A percentile compares a stretch with the other conserved stretches of the same genome.
Conservation (phyloP, 2,329 filamentous ascomycete genomes). For the Penicillium occitanis region DNA sequence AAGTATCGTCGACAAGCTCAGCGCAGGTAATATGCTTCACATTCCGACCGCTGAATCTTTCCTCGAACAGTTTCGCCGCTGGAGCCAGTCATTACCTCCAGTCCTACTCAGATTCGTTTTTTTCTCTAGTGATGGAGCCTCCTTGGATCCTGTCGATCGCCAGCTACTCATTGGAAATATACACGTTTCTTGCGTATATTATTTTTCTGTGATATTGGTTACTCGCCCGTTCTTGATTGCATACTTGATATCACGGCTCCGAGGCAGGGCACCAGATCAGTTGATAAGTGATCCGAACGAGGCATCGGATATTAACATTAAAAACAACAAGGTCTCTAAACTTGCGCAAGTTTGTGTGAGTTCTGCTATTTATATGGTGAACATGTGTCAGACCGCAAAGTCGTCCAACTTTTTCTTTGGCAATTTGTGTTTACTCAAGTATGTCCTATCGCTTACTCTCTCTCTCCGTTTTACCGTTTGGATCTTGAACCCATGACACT, state of each 20-base stretch:
- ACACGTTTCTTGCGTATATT: background rate
- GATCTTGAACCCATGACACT: too few species aligned
- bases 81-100: background rate
- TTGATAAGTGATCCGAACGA: background rate
- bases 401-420: background rate
- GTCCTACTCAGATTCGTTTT: background rate
- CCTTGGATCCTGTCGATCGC: background rate
- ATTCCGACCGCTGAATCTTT: background rate
- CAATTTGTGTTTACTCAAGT: background rate
- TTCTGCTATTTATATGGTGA: constrained; percentile 13
- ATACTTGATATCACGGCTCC: background rate
- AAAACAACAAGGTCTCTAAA: constrained; percentile 15
- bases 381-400: constrained; percentile 1
- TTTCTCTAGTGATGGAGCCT: background rate
- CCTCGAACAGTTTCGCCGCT: background rate
- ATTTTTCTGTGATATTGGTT: background rate
- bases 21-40: background rate
- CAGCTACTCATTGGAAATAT: background rate
- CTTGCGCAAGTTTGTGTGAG: constrained; percentile 10
- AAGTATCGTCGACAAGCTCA: background rate
- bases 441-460: background rate
- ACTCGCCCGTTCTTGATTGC: background rate
- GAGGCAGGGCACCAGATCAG: background rate
- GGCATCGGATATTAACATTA: constrained; percentile 1
- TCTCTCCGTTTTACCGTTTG: too few species aligned